phyloP scores from a whole-genome alignment of 148 eudicot species.

The Rhododendron simsii region DNA sequence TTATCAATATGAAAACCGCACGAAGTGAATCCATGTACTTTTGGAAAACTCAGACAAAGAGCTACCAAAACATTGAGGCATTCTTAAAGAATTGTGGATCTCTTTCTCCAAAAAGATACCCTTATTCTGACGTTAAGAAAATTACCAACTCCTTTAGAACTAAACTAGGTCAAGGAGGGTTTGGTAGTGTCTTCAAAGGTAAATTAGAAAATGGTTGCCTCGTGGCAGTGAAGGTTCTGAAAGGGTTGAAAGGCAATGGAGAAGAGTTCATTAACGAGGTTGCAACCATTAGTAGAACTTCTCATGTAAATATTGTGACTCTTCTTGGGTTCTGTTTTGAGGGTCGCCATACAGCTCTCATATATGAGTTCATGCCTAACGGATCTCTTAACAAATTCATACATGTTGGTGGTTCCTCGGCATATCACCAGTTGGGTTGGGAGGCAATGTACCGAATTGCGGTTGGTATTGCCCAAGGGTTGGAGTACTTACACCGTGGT shows the following conservation, averaged over 20 bases:
- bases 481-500: constrained; percentile 8
- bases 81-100: constrained; percentile 13
- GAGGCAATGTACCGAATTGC: not conserved
- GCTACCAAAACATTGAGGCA: constrained; percentile 2
- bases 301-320: constrained; percentile 25
- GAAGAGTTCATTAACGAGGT: constrained; percentile 28
- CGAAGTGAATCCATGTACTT: not conserved
- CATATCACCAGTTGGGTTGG: constrained; percentile 2
- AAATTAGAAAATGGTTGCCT: not conserved
- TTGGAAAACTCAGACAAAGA: not conserved
- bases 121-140: not conserved
- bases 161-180: constrained; percentile 13
- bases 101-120: not conserved
- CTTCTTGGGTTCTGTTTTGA: constrained; percentile 6
- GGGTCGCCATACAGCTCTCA: not conserved
- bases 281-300: constrained; percentile 20
- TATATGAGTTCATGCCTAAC: constrained; percentile 17
- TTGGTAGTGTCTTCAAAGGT: constrained; percentile 10
- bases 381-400: constrained; percentile 24
- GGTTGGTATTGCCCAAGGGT: not conserved
- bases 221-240: constrained; percentile 6
- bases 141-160: constrained; percentile 2
- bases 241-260: constrained; percentile 5
- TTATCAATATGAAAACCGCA: not conserved
- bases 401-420: not conserved